phyloP scores from a whole-genome alignment of 805 yeast species.

The Monosporozyma unispora region DNA sequence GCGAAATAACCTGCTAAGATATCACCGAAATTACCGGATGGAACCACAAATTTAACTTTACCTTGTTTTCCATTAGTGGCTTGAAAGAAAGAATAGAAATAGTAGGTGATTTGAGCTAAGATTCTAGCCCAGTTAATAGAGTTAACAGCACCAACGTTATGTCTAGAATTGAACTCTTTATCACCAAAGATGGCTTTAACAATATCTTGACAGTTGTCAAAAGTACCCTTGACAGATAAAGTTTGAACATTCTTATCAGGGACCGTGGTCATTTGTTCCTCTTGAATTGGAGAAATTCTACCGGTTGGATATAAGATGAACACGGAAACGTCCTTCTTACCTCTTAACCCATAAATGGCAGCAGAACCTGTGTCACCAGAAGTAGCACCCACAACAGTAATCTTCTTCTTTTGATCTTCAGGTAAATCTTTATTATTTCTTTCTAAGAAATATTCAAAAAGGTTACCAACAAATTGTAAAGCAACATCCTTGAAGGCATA shows the following conservation, averaged over 20 bases:
- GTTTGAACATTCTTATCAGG: slow-evolving; percentile 90
- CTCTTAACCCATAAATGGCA: slow-evolving; percentile 94
- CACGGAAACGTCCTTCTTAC: slow-evolving; percentile 95
- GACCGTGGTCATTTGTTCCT: slow-evolving; percentile 97
- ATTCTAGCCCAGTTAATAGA: slow-evolving; percentile 99
- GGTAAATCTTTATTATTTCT: slow-evolving; percentile 56
- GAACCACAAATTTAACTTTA: slow-evolving; percentile 79
- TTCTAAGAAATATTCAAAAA: slow-evolving; percentile 82
- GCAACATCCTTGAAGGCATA: slow-evolving; percentile 99
- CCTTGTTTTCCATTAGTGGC: slow-evolving; percentile 33
- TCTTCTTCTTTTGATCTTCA: slow-evolving; percentile 55
- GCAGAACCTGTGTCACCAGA: slow-evolving; percentile 99
- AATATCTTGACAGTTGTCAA: slow-evolving; percentile 96
- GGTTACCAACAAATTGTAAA: slow-evolving; percentile 92
- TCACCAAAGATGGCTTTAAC: slow-evolving; percentile 93
- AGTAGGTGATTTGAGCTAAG: slow-evolving; percentile 94
- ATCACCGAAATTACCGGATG: slow-evolving; percentile 98
- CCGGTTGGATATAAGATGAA: slow-evolving; percentile 96
- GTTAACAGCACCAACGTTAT: slow-evolving; percentile 96
- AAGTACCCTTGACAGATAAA: slow-evolving; percentile 88
- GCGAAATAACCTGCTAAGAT: slow-evolving; percentile 96
- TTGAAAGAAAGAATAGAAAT: slow-evolving; percentile 85
- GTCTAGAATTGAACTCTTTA: slow-evolving; percentile 71
- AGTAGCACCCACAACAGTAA: slow-evolving; percentile 98
- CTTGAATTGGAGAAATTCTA: slow-evolving; percentile 95